Percentiles rank a stretch among this genome's conserved stretches.
phyloP scores from a whole-genome alignment of 108 stramenopile genomes.

The Pseudonitzschia multistriata region DNA sequence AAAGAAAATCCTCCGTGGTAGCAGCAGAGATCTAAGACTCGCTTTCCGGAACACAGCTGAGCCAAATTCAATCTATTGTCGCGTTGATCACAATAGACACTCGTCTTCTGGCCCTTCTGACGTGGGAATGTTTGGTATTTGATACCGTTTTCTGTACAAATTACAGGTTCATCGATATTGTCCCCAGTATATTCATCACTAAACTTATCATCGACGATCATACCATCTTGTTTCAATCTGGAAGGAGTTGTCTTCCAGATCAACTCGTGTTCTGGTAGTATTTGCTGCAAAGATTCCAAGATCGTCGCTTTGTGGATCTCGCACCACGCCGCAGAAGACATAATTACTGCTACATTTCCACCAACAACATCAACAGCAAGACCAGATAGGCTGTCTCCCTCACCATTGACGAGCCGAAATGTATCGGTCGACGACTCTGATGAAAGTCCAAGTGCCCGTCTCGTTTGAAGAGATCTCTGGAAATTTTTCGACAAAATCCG shows the following conservation, averaged over 20 bases:
- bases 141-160: constrained; percentile 73
- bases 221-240: constrained; percentile 73
- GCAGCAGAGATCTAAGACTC: constrained; percentile 86
- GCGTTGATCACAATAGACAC: constrained; percentile 97
- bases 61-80: constrained; percentile 81
- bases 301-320: constrained; percentile 77
- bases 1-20: constrained; percentile 89
- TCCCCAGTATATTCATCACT: neutral
- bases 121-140: constrained; percentile 73
- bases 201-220: constrained; percentile 29
- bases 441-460: constrained; percentile 38
- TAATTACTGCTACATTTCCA: constrained; percentile 66
- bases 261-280: constrained; percentile 46
- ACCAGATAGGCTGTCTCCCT: constrained; percentile 92
- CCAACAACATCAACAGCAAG: constrained; percentile 90
- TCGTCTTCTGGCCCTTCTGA: constrained; percentile 89
- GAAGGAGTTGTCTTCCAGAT: constrained; percentile 74
- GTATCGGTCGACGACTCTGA: constrained; percentile 53
- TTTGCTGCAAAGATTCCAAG: constrained; percentile 36
- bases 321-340: constrained; percentile 91
- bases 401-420: constrained; percentile 89
- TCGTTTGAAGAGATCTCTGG: constrained; percentile 50
- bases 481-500: constrained; percentile 58
- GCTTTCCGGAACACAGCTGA: constrained; percentile 51
- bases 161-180: constrained; percentile 30